A percentile compares a stretch with the other conserved stretches of the same genome.
Conservation (phyloP, 176 grass and related monocot species). For the Ensete ventricosum region DNA sequence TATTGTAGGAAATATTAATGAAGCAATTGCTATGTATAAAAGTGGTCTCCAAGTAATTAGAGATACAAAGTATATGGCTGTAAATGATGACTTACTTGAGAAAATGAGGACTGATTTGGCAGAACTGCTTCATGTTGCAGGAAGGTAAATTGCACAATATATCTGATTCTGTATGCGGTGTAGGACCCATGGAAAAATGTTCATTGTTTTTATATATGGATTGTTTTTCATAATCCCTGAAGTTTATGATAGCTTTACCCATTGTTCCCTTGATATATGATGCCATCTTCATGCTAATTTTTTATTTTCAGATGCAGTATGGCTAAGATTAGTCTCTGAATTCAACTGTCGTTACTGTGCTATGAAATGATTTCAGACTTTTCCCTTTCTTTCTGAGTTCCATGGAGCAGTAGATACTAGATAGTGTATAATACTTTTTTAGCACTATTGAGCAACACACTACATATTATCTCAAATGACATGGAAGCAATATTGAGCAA, state of each 20-base stretch:
- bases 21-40: constrained; percentile 33
- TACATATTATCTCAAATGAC: no score
- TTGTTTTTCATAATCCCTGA: neutral
- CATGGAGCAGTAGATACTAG: neutral
- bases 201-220: no score
- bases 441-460: neutral
- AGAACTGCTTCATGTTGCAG: constrained; percentile 33
- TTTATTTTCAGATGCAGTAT: neutral
- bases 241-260: neutral
- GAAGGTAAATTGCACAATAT: constrained; percentile 22
- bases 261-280: neutral
- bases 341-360: neutral
- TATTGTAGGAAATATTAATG: constrained; percentile 22
- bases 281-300: neutral
- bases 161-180: neutral
- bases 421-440: neutral
- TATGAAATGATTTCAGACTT: neutral
- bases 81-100: constrained; percentile 35
- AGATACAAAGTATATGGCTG: constrained; percentile 28
- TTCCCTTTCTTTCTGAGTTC: neutral
- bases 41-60: constrained; percentile 32
- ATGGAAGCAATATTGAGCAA: neutral
- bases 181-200: neutral
- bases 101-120: constrained; percentile 32
- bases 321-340: neutral